Conservation (phyloP, 768 basidiomycete genomes). For the Pleurotus eryngii region DNA sequence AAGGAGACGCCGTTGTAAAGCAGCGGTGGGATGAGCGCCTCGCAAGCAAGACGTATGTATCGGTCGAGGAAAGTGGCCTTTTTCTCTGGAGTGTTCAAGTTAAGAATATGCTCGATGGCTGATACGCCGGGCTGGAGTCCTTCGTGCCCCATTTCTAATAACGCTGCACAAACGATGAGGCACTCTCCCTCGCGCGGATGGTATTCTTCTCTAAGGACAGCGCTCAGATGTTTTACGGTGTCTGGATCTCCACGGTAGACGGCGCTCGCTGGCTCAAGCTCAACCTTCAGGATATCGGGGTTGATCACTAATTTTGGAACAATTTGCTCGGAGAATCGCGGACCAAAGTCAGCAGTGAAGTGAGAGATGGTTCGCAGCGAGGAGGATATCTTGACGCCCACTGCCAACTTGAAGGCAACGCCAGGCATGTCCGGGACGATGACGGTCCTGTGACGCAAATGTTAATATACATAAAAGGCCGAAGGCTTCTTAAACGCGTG, state of each 20-base stretch:
- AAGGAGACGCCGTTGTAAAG: conserved; percentile 56
- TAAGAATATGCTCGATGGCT: conserved; percentile 44
- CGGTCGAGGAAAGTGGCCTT: conserved; percentile 42
- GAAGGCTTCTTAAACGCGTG: not conserved
- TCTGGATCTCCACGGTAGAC: conserved; percentile 43
- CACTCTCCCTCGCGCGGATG: conserved; percentile 36
- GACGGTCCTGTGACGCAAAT: conserved; percentile 36
- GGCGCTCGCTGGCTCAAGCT: conserved; percentile 48
- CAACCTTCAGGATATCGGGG: conserved; percentile 37
- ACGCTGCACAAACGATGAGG: conserved; percentile 47
- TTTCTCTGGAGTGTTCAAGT: conserved; percentile 44
- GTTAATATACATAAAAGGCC: conserved; percentile 5
- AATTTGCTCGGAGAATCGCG: conserved; percentile 49
- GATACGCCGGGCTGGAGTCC: conserved; percentile 37
- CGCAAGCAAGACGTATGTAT: conserved; percentile 50
- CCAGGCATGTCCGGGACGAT: conserved; percentile 41
- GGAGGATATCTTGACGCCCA: conserved; percentile 58
- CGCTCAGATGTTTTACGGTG: conserved; percentile 49
- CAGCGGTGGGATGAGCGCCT: conserved; percentile 49
- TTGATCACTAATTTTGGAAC: conserved; percentile 47
- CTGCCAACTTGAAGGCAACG: conserved; percentile 46
- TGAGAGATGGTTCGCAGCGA: conserved; percentile 57
- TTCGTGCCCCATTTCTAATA: conserved; percentile 50
- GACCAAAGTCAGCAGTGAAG: conserved; percentile 54
- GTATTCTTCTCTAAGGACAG: conserved; percentile 44